phyloP scores from a whole-genome alignment of 371 early-diverging fungal genomes.

The Mucor plumbeus region DNA sequence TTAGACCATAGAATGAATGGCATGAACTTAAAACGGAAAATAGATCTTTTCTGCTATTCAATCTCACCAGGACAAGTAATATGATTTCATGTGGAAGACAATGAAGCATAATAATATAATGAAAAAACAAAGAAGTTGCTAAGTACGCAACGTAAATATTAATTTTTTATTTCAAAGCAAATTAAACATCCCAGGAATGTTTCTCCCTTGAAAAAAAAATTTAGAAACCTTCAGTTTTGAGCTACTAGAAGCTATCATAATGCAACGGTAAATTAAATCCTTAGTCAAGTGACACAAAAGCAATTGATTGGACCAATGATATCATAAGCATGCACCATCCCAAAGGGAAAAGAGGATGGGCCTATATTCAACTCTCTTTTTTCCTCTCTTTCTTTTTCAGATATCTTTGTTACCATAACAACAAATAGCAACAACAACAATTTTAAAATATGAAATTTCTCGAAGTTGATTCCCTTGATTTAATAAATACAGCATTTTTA shows the following conservation, averaged over 20 bases:
- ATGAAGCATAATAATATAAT: neutral
- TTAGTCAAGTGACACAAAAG: conserved; percentile 9
- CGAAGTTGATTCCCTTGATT: conserved; percentile 57
- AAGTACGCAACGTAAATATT: neutral
- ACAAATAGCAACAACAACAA: neutral
- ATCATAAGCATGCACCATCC: conserved; percentile 1
- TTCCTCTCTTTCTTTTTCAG: neutral
- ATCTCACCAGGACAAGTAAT: conserved; percentile 4
- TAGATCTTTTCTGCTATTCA: conserved; percentile 13
- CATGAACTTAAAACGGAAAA: conserved; percentile 15
- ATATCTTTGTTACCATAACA: neutral
- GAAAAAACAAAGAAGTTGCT: neutral
- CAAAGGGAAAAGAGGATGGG: neutral
- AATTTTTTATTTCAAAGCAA: neutral
- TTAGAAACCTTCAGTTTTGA: neutral
- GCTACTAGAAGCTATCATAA: neutral
- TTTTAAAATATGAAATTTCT: conserved; percentile 45
- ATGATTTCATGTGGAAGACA: conserved; percentile 20
- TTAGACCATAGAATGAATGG: neutral
- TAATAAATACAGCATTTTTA: conserved; percentile 59
- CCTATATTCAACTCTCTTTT: neutral
- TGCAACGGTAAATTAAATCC: conserved; percentile 18
- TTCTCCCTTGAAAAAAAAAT: neutral
- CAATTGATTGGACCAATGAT: conserved; percentile 10
- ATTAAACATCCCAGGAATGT: neutral